Evolutionary conservation across 345 rosid genomes (phyloP).

Genomic region (Eucalyptus rudis): DNA sequence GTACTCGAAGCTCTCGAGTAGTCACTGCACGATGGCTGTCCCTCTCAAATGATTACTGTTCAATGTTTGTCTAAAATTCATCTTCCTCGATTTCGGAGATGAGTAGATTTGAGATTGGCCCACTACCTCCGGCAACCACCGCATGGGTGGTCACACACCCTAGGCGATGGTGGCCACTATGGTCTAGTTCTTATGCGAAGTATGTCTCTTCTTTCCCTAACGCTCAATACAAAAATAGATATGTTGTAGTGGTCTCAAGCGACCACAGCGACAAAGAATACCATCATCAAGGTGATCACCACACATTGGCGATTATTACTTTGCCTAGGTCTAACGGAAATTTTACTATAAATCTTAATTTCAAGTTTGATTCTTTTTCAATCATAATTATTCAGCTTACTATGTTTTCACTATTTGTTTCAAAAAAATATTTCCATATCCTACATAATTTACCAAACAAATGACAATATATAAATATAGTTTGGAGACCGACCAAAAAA

Average conservation of each 20-base stretch:
- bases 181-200: neutral
- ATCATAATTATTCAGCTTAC: too few relatives aligned
- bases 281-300: neutral
- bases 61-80: neutral
- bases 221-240: too few relatives aligned
- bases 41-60: neutral
- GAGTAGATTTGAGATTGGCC: neutral
- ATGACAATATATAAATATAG: neutral
- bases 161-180: too few relatives aligned
- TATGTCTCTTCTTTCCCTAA: neutral
- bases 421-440: too few relatives aligned
- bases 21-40: neutral
- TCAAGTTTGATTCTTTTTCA: too few relatives aligned
- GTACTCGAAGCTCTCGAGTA: neutral
- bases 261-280: too few relatives aligned
- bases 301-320: accelerated
- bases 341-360: too few relatives aligned
- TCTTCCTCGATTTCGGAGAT: neutral
- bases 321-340: accelerated
- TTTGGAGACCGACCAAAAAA: accelerated
- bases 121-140: too few relatives aligned
- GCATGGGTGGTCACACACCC: too few relatives aligned
- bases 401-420: too few relatives aligned
- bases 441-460: neutral
- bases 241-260: accelerated